Evolutionary conservation across 2,329 filamentous ascomycete species (phyloP).

Genomic region (Reticulascus tulasneorum): DNA sequence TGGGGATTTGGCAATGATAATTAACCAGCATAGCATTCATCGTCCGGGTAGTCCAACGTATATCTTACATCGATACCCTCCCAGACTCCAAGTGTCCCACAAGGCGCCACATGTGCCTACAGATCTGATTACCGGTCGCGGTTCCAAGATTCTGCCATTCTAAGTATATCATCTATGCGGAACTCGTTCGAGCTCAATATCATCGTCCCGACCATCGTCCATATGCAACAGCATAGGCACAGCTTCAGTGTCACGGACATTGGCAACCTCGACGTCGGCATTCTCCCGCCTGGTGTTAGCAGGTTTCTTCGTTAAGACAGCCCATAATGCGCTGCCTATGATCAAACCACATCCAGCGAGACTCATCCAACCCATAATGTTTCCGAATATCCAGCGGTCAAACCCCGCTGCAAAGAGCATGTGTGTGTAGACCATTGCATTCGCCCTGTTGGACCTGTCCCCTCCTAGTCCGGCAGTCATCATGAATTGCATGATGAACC

Average conservation of each 20-base stretch:
- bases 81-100: too few species aligned
- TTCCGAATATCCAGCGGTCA: slow-evolving; percentile 49
- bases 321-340: slow-evolving; percentile 49
- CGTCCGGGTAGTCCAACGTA: too few species aligned
- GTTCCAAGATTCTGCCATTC: too few species aligned
- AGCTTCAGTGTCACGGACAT: slow-evolving; percentile 28
- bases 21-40: too few species aligned
- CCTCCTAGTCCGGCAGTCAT: slow-evolving; percentile 71
- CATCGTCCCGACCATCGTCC: slow-evolving; percentile 21
- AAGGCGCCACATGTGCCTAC: too few species aligned
- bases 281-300: slow-evolving; percentile 21
- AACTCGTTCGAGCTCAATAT: slow-evolving; percentile 9
- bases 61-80: too few species aligned
- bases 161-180: neutral
- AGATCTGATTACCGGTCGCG: too few species aligned
- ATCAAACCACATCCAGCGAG: slow-evolving; percentile 49
- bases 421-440: slow-evolving; percentile 55
- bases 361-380: slow-evolving; percentile 45
- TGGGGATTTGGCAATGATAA: too few species aligned
- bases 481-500: slow-evolving; percentile 84
- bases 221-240: slow-evolving; percentile 35
- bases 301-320: slow-evolving; percentile 39
- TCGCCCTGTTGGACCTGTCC: slow-evolving; percentile 60
- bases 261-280: slow-evolving; percentile 28
- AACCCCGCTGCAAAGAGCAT: slow-evolving; percentile 53